Evolutionary conservation across 2,329 filamentous ascomycete genomes (phyloP), one percentile per base, ranked within the genome.

Genomic region (Colletotrichum sp.): DNA sequence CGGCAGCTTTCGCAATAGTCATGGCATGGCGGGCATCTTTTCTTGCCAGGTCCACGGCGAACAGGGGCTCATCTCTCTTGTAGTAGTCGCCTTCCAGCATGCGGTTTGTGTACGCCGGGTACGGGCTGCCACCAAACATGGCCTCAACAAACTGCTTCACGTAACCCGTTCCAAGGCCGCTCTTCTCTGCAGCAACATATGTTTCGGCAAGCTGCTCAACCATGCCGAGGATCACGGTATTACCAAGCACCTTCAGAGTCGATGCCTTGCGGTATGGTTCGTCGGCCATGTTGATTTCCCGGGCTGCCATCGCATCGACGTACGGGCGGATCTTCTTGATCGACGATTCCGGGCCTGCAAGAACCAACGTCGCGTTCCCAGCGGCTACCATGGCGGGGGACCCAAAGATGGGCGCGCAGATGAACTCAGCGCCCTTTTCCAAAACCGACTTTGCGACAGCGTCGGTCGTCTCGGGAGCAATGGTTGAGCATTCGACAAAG

Each of bases 401-500:
- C 8, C 94, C 94, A 80, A 96, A 96, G 6, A 96, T 92, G 22
- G 89, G 89, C 7, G 87, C 89, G 1, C 95, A 94, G 22, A 98
- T 91, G 81, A 98, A 98, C 52, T 92, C 88, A 4, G 90, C 95
- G 8, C 94, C 94, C 29, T 89, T 88, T 3, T 83, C 88, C 15
- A 87, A 86, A 76, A 94, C 86, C 30, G 85, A 87, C 79, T 91
- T 87, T 30, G 93, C 93, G 5, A 95, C 84, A 30, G 88, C 88
- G 77, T 95, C 91, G 2, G 94, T 95, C 6, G 94, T 95, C 71
- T 96, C 93, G 0, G 96, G 96, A 83, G 97, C 94, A 44, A 98
- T 91, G 30, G 96, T 98, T 5, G 95, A 97, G 88, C 94, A 96
- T 82, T 98, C 96, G 36, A 98, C 90, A 79, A 98, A 93, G 19